Percentiles rank a stretch among this genome's conserved stretches.
phyloP scores from a whole-genome alignment of 768 basidiomycete genomes.

The Termitomyces sp. region DNA sequence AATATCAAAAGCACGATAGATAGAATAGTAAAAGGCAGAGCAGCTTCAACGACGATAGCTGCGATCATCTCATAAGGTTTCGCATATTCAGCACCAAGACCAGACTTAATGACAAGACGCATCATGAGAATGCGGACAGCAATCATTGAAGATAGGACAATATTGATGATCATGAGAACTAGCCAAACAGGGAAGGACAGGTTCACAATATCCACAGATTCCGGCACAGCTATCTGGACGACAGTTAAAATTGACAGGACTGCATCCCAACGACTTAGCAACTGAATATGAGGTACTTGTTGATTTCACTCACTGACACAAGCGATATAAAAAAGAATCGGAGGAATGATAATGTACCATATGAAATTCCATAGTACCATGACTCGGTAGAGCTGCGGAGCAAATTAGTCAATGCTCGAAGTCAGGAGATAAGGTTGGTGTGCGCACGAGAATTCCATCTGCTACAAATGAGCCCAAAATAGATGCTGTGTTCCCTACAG shows the following conservation, averaged over 20 bases:
- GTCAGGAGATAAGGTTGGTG: not conserved
- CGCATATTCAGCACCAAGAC: conserved; percentile 20
- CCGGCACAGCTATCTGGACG: conserved; percentile 23
- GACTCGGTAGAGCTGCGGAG: conserved; percentile 6
- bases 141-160: conserved; percentile 25
- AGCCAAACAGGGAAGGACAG: conserved; percentile 26
- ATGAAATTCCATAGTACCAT: conserved; percentile 6
- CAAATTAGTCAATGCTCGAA: not conserved
- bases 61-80: conserved; percentile 23
- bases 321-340: conserved; percentile 5
- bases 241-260: conserved; percentile 26
- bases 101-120: conserved; percentile 14
- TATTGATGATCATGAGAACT: conserved; percentile 25
- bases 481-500: conserved; percentile 17
- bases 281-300: not conserved
- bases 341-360: conserved; percentile 5
- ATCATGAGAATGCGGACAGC: conserved; percentile 24
- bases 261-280: conserved; percentile 3
- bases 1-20: conserved; percentile 21
- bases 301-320: conserved; percentile 4
- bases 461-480: conserved; percentile 27
- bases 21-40: conserved; percentile 27
- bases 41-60: conserved; percentile 27
- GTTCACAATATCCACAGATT: conserved; percentile 18
- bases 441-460: conserved; percentile 31